phyloP scores from a whole-genome alignment of 805 yeast genomes.

The Wickerhamiella cacticola region DNA sequence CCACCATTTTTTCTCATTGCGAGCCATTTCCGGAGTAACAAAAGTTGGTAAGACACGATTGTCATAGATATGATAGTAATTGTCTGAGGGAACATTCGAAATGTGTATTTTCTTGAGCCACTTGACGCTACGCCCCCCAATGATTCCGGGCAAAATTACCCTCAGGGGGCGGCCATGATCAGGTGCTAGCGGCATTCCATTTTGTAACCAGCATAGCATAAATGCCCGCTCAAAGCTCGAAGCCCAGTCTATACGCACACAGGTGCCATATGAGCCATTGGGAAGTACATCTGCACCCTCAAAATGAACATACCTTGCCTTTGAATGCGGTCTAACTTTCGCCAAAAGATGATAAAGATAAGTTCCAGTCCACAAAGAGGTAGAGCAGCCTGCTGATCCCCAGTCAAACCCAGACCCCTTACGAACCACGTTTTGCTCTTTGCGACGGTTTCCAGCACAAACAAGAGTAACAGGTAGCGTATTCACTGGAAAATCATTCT shows the following conservation, averaged over 20 bases:
- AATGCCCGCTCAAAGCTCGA: conserved; percentile 28
- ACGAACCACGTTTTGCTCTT: conserved; percentile 30
- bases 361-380: conserved; percentile 31
- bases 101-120: conserved; percentile 28
- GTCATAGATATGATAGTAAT: conserved; percentile 32
- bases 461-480: conserved; percentile 30
- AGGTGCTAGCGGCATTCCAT: conserved; percentile 29
- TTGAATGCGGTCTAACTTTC: conserved; percentile 24
- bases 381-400: conserved; percentile 31
- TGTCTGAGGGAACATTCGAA: conserved; percentile 28
- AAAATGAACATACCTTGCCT: conserved; percentile 29
- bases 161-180: conserved; percentile 32
- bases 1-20: conserved; percentile 30
- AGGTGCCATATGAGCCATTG: conserved; percentile 26
- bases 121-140: conserved; percentile 34
- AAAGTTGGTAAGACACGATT: conserved; percentile 31
- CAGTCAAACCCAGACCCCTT: conserved; percentile 31
- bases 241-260: conserved; percentile 28
- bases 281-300: conserved; percentile 28
- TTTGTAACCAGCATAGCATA: conserved; percentile 30
- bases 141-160: conserved; percentile 31
- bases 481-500: conserved; percentile 24
- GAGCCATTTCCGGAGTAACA: conserved; percentile 30
- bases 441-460: conserved; percentile 32
- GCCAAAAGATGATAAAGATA: conserved; percentile 26